Evolutionary conservation across 192 early-diverging fungal genomes (phyloP).

Genomic region (Irineochytrium annulatum): DNA sequence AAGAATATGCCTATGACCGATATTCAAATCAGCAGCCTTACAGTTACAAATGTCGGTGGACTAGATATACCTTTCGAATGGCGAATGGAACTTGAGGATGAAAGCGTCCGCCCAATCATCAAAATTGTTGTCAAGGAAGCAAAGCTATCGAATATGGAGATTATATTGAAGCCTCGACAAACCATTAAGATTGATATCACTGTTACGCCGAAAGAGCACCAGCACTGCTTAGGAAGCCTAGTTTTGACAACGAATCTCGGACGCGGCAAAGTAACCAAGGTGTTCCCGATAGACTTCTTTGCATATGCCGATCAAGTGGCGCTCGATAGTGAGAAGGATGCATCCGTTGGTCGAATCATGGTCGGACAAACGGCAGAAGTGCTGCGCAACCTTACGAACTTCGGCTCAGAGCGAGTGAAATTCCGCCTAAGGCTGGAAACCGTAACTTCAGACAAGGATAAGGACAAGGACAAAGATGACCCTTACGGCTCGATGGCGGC

Average conservation of each 20-base stretch:
- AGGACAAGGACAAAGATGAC: too few species aligned
- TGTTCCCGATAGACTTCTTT: constrained; percentile 39
- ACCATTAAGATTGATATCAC: constrained; percentile 22
- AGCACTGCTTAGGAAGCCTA: constrained; percentile 26
- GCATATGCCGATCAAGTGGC: constrained; percentile 46
- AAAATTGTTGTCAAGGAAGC: constrained; percentile 3
- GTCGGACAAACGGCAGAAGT: constrained; percentile 41
- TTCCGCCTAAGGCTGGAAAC: constrained; percentile 44
- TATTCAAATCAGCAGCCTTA: constrained; percentile 33
- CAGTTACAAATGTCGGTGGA: constrained; percentile 42
- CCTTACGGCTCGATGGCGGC: not conserved
- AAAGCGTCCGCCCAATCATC: constrained; percentile 13
- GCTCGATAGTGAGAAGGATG: constrained; percentile 41
- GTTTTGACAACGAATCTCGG: constrained; percentile 40
- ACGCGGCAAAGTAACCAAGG: constrained; percentile 16
- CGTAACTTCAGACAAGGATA: not conserved
- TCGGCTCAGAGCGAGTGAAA: constrained; percentile 36
- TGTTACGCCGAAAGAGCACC: constrained; percentile 28
- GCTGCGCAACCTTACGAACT: constrained; percentile 39
- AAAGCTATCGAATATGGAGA: not conserved
- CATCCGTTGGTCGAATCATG: constrained; percentile 47
- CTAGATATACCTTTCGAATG: constrained; percentile 45
- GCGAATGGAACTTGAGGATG: constrained; percentile 20
- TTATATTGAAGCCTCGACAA: constrained; percentile 17
- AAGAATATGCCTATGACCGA: constrained; percentile 47